These are phyloP conservation scores for Cladosporium velox DNA, from an alignment of 2,329 filamentous ascomycete species.

Conservation along the genomic window DNA sequence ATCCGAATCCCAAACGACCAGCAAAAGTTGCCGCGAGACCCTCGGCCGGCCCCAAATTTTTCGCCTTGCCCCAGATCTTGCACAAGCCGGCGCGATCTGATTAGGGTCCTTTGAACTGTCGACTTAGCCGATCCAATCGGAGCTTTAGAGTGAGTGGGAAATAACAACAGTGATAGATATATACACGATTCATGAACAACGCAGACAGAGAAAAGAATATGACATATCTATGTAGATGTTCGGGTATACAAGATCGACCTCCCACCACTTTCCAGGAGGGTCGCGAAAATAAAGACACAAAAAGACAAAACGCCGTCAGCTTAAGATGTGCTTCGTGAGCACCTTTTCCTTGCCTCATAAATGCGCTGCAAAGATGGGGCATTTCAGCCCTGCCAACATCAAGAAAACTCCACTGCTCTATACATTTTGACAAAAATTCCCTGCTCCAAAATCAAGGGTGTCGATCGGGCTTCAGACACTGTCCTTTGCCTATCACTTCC, in stretches of 20 bases:
- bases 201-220: not conserved
- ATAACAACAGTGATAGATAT: not conserved
- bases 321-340: not conserved
- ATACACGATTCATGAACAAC: not conserved
- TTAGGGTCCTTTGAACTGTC: not conserved
- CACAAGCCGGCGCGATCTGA: not conserved
- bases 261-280: not conserved
- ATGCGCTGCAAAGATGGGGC: not conserved
- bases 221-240: slow-evolving; percentile 9
- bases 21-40: not conserved
- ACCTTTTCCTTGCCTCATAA: not conserved
- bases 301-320: not conserved
- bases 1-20: not conserved
- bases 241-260: slow-evolving; percentile 15
- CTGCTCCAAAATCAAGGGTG: slow-evolving; percentile 1
- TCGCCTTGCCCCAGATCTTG: slow-evolving; percentile 2
- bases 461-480: slow-evolving; percentile 36
- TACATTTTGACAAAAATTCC: not conserved
- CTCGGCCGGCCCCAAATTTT: slow-evolving; percentile 4
- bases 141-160: not conserved
- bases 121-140: slow-evolving; percentile 1
- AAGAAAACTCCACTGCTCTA: slow-evolving; percentile 1
- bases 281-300: not conserved
- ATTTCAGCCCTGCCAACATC: not conserved
- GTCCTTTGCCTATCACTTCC: slow-evolving; percentile 42